phyloP scores from a whole-genome alignment of 371 early-diverging fungal genomes.

The Polyrhizophydium stewartii region DNA sequence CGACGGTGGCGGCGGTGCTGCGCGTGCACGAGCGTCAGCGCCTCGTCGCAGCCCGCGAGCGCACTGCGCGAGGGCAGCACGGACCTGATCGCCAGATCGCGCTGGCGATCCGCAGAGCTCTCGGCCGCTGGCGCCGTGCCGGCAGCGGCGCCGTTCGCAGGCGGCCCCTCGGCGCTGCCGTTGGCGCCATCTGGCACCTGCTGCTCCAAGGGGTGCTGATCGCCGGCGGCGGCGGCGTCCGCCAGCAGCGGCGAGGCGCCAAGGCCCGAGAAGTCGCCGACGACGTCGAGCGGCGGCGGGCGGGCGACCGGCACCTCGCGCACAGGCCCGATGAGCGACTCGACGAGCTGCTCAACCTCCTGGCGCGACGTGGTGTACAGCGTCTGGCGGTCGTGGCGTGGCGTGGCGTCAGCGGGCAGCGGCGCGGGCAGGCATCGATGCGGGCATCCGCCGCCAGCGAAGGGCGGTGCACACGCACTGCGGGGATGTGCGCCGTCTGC shows the following conservation, averaged over 20 bases:
- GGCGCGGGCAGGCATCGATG: too few relatives aligned
- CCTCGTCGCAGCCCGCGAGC: too few relatives aligned
- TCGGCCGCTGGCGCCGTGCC: not conserved
- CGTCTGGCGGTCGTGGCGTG: too few relatives aligned
- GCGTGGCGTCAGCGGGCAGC: too few relatives aligned
- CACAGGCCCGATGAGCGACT: slow-evolving; percentile 13
- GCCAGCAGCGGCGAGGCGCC: too few relatives aligned
- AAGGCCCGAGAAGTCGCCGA: not conserved
- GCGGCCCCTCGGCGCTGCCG: not conserved
- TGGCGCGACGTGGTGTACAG: not conserved
- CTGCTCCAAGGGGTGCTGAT: too few relatives aligned
- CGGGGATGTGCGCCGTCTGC: not conserved
- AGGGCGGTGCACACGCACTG: not conserved
- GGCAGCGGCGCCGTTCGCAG: not conserved
- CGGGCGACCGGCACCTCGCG: not conserved
- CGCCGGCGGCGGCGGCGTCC: too few relatives aligned
- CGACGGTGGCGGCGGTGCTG: too few relatives aligned
- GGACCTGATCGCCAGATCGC: too few relatives aligned
- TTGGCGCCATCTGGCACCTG: not conserved
- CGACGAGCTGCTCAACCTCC: slow-evolving; percentile 15
- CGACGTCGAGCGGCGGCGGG: not conserved
- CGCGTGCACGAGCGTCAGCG: too few relatives aligned
- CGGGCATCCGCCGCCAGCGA: too few relatives aligned
- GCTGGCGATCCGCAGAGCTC: not conserved
- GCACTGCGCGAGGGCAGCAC: not conserved